Evolutionary conservation across 805 yeast species (phyloP).

Genomic region (Lachancea mirantina): DNA sequence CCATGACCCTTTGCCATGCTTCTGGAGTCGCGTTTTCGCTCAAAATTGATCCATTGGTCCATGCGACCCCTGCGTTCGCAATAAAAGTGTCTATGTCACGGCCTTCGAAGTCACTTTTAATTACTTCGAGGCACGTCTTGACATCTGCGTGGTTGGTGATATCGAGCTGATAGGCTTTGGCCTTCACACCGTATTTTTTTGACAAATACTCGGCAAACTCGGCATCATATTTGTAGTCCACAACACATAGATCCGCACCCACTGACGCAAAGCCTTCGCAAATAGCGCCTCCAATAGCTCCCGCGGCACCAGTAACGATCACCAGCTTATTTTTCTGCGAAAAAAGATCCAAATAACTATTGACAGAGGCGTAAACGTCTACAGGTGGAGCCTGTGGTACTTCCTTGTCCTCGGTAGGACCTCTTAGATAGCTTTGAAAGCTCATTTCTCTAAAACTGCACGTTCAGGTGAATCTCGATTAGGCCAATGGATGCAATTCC

Average conservation of each 20-base stretch:
- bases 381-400: constrained; percentile 16
- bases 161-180: constrained; percentile 43
- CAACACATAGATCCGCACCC: constrained; percentile 46
- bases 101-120: constrained; percentile 58
- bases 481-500: too few relatives aligned
- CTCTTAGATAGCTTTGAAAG: constrained; percentile 13
- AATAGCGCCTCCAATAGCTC: constrained; percentile 75
- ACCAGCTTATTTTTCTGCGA: constrained; percentile 77
- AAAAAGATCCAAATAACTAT: constrained; percentile 48
- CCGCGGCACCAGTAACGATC: constrained; percentile 76
- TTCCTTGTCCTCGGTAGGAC: constrained; percentile 10
- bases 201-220: constrained; percentile 16
- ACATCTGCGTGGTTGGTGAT: constrained; percentile 26
- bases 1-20: constrained; percentile 61
- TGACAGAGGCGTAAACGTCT: constrained; percentile 12
- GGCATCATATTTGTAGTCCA: constrained; percentile 15
- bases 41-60: constrained; percentile 59
- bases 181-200: constrained; percentile 48
- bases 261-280: constrained; percentile 82
- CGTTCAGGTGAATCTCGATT: too few relatives aligned
- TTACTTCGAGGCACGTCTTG: constrained; percentile 26
- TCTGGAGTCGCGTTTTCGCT: constrained; percentile 38
- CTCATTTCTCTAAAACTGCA: constrained; percentile 12
- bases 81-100: constrained; percentile 73
- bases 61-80: constrained; percentile 88